Percentiles rank a stretch among this genome's conserved stretches.
phyloP scores from a whole-genome alignment of 106 monocot species.

The Dioscorea zingiberensis region DNA sequence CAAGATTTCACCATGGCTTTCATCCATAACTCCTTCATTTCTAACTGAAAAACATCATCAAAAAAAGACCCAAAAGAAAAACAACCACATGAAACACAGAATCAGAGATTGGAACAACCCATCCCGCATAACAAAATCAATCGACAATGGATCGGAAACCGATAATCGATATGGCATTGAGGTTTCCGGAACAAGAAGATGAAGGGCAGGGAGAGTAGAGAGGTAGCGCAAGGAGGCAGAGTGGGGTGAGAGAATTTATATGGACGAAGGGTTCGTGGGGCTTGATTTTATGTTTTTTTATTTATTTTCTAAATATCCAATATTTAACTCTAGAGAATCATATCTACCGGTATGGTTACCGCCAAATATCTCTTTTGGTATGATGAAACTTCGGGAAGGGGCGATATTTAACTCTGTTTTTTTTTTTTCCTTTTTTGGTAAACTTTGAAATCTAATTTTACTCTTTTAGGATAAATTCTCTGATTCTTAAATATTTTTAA shows the following conservation, averaged over 20 bases:
- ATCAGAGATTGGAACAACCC: not conserved
- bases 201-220: not conserved
- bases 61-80: conserved; percentile 1
- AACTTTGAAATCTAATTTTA: no score
- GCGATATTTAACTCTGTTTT: not conserved
- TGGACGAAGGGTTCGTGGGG: not conserved
- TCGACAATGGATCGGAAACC: not conserved
- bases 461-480: no score
- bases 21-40: not conserved
- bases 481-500: no score
- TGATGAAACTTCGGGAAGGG: not conserved
- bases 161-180: not conserved
- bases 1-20: not conserved
- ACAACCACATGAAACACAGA: not conserved
- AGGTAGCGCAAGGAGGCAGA: conserved; percentile 1
- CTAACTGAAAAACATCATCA: not conserved
- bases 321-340: not conserved
- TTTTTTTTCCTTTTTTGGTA: no score
- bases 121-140: not conserved
- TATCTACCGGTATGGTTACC: not conserved
- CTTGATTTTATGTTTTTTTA: not conserved
- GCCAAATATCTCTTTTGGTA: not conserved
- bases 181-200: not conserved
- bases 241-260: not conserved
- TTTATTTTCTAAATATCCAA: not conserved